Percentiles rank a stretch among this genome's conserved stretches.
phyloP scores from a whole-genome alignment of 768 basidiomycete species.

The Cystofilobasidium ferigula region DNA sequence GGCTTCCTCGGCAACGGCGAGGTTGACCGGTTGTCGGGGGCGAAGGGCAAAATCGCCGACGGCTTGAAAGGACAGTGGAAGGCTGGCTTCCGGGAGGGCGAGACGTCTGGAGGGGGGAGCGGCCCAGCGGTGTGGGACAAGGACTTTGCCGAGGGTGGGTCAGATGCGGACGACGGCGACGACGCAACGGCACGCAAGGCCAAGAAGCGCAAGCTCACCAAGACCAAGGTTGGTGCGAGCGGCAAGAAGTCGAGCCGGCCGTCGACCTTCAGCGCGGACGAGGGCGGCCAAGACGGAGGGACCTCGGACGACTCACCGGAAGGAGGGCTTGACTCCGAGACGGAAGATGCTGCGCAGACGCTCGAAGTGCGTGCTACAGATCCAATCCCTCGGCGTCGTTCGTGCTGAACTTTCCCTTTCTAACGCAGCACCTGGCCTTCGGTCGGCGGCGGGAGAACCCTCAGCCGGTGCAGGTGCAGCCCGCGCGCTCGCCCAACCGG shows the following conservation, averaged over 20 bases:
- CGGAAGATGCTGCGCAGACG: neutral
- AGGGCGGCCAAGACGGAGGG: neutral
- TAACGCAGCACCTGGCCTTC: slow-evolving; percentile 21
- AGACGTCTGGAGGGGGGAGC: neutral
- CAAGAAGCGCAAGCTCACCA: neutral
- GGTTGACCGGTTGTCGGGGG: neutral
- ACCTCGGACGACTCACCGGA: neutral
- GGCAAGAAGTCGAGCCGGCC: neutral
- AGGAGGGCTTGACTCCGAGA: neutral
- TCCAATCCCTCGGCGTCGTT: neutral
- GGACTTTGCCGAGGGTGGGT: neutral
- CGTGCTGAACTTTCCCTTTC: neutral
- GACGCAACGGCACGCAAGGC: neutral
- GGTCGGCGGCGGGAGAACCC: slow-evolving; percentile 19
- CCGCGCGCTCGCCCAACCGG: neutral
- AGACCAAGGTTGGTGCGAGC: neutral
- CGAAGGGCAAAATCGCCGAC: neutral
- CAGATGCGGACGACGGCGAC: neutral
- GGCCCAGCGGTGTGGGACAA: neutral
- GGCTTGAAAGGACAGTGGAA: neutral
- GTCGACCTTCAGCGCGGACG: neutral
- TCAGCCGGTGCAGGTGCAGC: neutral
- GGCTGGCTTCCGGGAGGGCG: neutral
- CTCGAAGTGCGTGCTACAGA: slow-evolving; percentile 1
- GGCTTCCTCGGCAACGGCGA: slow-evolving; percentile 4